Evolutionary conservation across 179 eudicot species (phyloP).

Genomic region (Silene noctiflora): DNA sequence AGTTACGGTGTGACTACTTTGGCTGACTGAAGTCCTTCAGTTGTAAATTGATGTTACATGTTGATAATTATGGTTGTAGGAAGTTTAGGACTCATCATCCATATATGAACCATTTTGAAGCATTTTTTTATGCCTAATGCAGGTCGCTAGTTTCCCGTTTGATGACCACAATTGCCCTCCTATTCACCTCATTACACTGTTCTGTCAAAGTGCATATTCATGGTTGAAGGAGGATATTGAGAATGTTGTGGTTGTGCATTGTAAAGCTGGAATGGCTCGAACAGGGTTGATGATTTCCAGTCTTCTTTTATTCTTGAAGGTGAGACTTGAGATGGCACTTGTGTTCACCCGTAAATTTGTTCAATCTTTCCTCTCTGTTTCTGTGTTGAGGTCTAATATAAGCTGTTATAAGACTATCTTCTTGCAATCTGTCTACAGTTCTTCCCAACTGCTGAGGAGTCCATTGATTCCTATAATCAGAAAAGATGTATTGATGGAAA

Average conservation of each 20-base stretch:
- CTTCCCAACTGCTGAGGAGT: constrained; percentile 98
- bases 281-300: constrained; percentile 97
- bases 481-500: constrained; percentile 91
- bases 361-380: not conserved
- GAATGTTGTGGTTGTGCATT: constrained; percentile 94
- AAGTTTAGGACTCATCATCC: not conserved
- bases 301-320: constrained; percentile 88
- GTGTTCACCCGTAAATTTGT: constrained; percentile 5
- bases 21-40: not conserved
- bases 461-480: constrained; percentile 88
- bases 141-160: constrained; percentile 96
- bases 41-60: not conserved
- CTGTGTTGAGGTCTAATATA: constrained; percentile 7
- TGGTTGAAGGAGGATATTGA: constrained; percentile 99
- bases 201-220: constrained; percentile 94
- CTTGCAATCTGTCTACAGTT: constrained; percentile 47
- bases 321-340: constrained; percentile 25
- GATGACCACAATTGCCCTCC: constrained; percentile 99
- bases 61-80: not conserved
- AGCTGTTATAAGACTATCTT: constrained; percentile 1
- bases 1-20: not conserved
- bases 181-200: constrained; percentile 69
- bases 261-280: constrained; percentile 99
- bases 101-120: constrained; percentile 1
- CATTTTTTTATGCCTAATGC: constrained; percentile 19